Base-by-base conservation (phyloP, 805 yeast genomes). In the Cyberlindnera mississippiensis region DNA sequence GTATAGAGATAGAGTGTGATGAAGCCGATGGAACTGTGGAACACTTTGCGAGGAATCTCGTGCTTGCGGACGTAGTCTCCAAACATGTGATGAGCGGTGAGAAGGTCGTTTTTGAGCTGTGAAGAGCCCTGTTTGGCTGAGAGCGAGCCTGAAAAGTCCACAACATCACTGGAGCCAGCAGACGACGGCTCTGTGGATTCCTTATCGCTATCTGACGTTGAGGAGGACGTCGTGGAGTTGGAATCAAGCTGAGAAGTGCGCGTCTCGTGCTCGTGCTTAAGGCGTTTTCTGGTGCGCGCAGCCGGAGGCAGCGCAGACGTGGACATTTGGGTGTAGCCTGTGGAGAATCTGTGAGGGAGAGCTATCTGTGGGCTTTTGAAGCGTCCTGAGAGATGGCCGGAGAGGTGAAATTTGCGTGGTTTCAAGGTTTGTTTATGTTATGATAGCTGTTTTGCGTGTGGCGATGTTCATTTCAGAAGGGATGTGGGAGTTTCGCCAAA, bases 11-110 rank as follows among this genome's bases (percentile, higher is more conserved):
- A 82, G 30, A 93, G 63, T 2, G 97, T 82, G 33, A 90, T 52
- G 49, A 89, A 74, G 1, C 97, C 99, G 37, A 90, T 88, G 2
- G 93, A 83, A 8, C 91, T 85, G 61, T 93, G 99, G 45, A 93
- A 78, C 3, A 76, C 66, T 62, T 93, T 93, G 56, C 99, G 76
- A 4, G 96, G 95, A 14, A 93, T 68, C 63, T 93, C 99, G 58
- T 93, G 89, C 56, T 84, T 84, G 28, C 82, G 76, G 38, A 83
- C 64, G 54, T 82, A 80, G 33, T 66, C 69, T 13, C 72, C 71
- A 55, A 73, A 72, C 51, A 68, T 54, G 39, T 63, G 65, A 42
- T 71, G 76, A 1, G 72, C 65, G 17, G 64, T 63, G 33, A 69
- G 48, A 37, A 53, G 49, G 37, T 52, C 59, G 31, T 50, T 44